Conservation (phyloP, 805 yeast species). For the Brettanomyces nanus region DNA sequence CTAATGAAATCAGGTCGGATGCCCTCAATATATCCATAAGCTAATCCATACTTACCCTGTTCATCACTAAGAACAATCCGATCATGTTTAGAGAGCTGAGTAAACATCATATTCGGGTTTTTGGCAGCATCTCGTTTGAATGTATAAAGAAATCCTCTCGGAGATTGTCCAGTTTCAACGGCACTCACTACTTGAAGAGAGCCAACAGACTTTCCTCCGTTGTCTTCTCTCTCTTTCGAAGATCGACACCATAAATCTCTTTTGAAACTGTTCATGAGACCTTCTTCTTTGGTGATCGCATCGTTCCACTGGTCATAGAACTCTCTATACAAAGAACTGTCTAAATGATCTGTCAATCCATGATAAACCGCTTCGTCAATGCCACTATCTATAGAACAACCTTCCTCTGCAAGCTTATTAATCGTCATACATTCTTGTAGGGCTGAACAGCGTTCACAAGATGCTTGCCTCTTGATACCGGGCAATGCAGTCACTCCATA, state of each 20-base stretch:
- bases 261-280: conserved; percentile 39
- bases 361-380: conserved; percentile 40
- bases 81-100: conserved; percentile 54
- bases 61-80: conserved; percentile 73
- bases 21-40: conserved; percentile 48
- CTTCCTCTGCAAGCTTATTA: conserved; percentile 52
- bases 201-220: conserved; percentile 53
- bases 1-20: conserved; percentile 36
- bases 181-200: conserved; percentile 33
- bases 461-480: conserved; percentile 38
- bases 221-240: conserved; percentile 48
- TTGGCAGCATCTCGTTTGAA: conserved; percentile 31
- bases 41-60: conserved; percentile 64
- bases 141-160: conserved; percentile 34
- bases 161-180: conserved; percentile 8
- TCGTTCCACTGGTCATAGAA: conserved; percentile 72
- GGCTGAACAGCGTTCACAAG: conserved; percentile 55
- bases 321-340: conserved; percentile 31
- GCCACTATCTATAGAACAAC: conserved; percentile 47
- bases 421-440: conserved; percentile 56
- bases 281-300: conserved; percentile 67
- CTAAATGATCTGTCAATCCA: conserved; percentile 42
- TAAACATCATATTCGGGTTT: conserved; percentile 19
- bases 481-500: conserved; percentile 47
- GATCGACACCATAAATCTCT: conserved; percentile 65